Evolutionary conservation across 768 basidiomycete genomes (phyloP).

Genomic region (Coprinellus micaceus): DNA sequence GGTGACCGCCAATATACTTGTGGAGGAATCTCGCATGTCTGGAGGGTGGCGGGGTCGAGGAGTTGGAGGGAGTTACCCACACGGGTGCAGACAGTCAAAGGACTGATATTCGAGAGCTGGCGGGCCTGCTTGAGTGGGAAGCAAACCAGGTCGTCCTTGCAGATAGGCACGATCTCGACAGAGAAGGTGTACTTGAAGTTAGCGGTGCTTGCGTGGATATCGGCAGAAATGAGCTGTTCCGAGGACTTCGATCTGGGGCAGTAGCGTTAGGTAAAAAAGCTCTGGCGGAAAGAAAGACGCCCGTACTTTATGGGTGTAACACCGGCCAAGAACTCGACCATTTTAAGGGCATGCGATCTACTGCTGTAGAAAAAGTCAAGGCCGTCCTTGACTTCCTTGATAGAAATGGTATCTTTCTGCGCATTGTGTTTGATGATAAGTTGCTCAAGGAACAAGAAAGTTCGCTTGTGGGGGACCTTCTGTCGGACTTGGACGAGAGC

Average conservation of each 20-base stretch:
- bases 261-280: not conserved
- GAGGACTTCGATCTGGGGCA: conserved; percentile 77
- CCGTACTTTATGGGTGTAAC: conserved; percentile 85
- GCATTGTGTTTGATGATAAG: conserved; percentile 94
- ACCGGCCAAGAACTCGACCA: conserved; percentile 88
- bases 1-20: conserved; percentile 88
- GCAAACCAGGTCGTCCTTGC: conserved; percentile 96
- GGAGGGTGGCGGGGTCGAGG: conserved; percentile 84
- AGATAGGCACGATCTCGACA: conserved; percentile 93
- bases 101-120: conserved; percentile 81
- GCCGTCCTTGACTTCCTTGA: conserved; percentile 92
- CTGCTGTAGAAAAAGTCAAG: conserved; percentile 96
- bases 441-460: conserved; percentile 96
- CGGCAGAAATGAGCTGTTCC: conserved; percentile 90
- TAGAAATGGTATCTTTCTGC: conserved; percentile 91
- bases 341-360: conserved; percentile 89
- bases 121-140: conserved; percentile 82
- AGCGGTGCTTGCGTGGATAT: conserved; percentile 88
- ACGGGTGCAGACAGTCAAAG: conserved; percentile 82
- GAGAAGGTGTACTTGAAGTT: conserved; percentile 98
- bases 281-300: not conserved
- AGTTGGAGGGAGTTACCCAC: conserved; percentile 91
- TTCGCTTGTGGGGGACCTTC: conserved; percentile 96
- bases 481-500: conserved; percentile 98
- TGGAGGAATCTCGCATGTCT: conserved; percentile 73